These are phyloP conservation scores for Lenzites betulinus DNA, from an alignment of 768 basidiomycete species.

Conservation along the genomic window DNA sequence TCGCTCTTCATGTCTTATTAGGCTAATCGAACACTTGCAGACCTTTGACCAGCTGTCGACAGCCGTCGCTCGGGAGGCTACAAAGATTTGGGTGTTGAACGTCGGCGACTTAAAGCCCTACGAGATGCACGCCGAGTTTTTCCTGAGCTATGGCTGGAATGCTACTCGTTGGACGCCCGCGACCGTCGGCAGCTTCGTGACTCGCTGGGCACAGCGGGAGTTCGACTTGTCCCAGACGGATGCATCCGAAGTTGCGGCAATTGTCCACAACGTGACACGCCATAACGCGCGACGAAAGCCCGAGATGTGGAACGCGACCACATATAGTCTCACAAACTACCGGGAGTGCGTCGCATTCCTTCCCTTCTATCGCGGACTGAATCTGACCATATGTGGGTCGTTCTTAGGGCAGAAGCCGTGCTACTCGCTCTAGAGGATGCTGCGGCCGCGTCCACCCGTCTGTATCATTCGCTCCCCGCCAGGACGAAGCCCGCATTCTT, in stretches of 20 bases:
- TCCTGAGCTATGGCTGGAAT: conserved; percentile 65
- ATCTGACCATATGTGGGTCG: background rate
- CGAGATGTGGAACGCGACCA: conserved; percentile 62
- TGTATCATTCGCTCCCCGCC: conserved; percentile 55
- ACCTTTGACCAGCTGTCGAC: conserved; percentile 71
- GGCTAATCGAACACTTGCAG: conserved; percentile 28
- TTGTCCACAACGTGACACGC: conserved; percentile 56
- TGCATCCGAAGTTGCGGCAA: conserved; percentile 47
- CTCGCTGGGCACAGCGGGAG: conserved; percentile 63
- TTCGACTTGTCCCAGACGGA: conserved; percentile 49
- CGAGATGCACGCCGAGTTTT: conserved; percentile 71
- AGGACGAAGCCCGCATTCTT: conserved; percentile 61
- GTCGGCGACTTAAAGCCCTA: conserved; percentile 78
- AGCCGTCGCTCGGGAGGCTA: conserved; percentile 60
- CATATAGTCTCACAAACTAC: conserved; percentile 65
- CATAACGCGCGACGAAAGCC: conserved; percentile 66
- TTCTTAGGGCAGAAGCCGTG: conserved; percentile 56
- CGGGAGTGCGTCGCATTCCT: conserved; percentile 52
- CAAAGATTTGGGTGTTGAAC: conserved; percentile 68
- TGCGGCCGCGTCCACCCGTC: conserved; percentile 48
- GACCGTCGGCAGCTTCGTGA: conserved; percentile 57
- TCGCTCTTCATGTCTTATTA: background rate
- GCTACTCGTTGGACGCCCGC: conserved; percentile 53
- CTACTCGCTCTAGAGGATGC: conserved; percentile 52
- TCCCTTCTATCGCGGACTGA: too few species aligned